Conservation (phyloP, 306 rosid genomes). For the Vachellia pachyceras region DNA sequence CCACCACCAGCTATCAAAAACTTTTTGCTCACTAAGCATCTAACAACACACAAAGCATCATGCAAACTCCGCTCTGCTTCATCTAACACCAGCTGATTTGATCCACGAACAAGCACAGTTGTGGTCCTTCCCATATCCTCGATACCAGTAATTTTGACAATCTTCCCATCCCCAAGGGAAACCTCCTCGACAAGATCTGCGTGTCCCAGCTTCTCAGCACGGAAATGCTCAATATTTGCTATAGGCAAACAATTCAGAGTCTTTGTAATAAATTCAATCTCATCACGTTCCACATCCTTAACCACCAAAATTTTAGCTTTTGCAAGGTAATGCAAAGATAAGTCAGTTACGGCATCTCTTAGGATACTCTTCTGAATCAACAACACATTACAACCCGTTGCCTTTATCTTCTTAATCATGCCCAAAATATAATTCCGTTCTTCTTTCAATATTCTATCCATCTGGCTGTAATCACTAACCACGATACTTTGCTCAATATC, state of each 20-base stretch:
- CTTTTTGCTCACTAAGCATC: slow-evolving; percentile 90
- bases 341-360: slow-evolving; percentile 94
- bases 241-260: slow-evolving; percentile 93
- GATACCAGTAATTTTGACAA: slow-evolving; percentile 89
- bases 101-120: slow-evolving; percentile 89
- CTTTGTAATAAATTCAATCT: slow-evolving; percentile 95
- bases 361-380: slow-evolving; percentile 95
- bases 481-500: slow-evolving; percentile 97
- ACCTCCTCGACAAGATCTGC: slow-evolving; percentile 95
- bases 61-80: slow-evolving; percentile 97
- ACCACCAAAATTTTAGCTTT: slow-evolving; percentile 95
- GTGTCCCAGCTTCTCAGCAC: slow-evolving; percentile 83
- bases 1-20: slow-evolving; percentile 98
- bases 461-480: slow-evolving; percentile 89
- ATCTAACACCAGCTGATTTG: slow-evolving; percentile 81
- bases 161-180: slow-evolving; percentile 92
- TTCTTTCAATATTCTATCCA: slow-evolving; percentile 96
- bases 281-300: slow-evolving; percentile 96
- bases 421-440: slow-evolving; percentile 90
- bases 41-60: slow-evolving; percentile 94
- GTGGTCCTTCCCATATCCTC: slow-evolving; percentile 95
- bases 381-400: slow-evolving; percentile 86
- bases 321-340: slow-evolving; percentile 92
- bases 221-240: slow-evolving; percentile 90
- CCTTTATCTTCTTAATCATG: slow-evolving; percentile 96